phyloP scores from a whole-genome alignment of 2,329 filamentous ascomycete genomes.

The Trichothecium sympodiale region DNA sequence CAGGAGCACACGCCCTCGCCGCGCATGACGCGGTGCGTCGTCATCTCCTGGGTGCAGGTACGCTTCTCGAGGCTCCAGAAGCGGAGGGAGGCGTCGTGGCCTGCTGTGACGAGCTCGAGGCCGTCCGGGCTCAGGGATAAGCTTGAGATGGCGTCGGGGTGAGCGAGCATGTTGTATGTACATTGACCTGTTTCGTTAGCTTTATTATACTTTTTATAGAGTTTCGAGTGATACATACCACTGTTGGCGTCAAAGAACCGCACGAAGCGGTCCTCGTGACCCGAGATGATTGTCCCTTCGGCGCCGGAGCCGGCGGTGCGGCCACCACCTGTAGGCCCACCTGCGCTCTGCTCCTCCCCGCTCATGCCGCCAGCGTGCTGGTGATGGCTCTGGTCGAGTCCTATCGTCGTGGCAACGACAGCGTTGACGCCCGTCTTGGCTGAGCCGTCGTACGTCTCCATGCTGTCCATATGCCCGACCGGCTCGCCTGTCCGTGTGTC shows the following conservation, averaged over 20 bases:
- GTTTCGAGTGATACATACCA: constrained; percentile 51
- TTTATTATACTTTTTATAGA: too few relatives aligned
- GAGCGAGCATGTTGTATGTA: constrained; percentile 97
- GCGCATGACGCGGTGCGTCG: constrained; percentile 84
- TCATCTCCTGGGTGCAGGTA: constrained; percentile 90
- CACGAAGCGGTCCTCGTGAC: constrained; percentile 92
- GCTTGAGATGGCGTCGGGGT: constrained; percentile 84
- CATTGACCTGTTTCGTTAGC: constrained; percentile 99
- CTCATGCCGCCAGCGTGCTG: constrained; percentile 40
- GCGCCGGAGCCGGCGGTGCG: constrained; percentile 63
- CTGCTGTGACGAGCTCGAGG: constrained; percentile 86
- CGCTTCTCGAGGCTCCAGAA: constrained; percentile 98
- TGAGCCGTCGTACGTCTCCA: constrained; percentile 88
- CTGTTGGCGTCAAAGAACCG: constrained; percentile 98
- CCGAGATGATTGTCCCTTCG: constrained; percentile 89
- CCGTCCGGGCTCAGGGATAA: constrained; percentile 89
- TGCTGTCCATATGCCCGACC: constrained; percentile 82
- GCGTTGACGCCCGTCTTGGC: constrained; percentile 72
- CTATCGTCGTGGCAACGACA: constrained; percentile 76
- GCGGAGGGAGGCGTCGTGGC: constrained; percentile 87
- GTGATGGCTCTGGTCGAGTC: constrained; percentile 57
- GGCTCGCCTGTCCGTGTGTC: constrained; percentile 89
- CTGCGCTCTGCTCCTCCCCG: constrained; percentile 62
- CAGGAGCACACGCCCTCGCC: constrained; percentile 92
- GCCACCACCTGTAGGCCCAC: constrained; percentile 68